Evolutionary conservation across 106 monocot genomes (phyloP), one percentile per base, ranked within the genome.

Genomic region (Narthecium ossifragum): DNA sequence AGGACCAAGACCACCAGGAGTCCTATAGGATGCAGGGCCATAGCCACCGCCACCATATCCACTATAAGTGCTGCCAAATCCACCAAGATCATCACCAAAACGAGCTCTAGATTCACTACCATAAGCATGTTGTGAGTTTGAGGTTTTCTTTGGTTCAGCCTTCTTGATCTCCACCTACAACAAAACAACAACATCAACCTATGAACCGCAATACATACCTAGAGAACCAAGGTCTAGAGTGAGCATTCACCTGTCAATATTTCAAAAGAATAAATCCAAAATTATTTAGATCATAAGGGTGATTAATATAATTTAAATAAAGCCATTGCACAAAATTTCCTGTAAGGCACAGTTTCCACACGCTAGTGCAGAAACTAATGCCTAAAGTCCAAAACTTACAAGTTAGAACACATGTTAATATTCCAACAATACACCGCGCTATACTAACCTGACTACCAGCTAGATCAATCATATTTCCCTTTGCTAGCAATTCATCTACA

Each of bases 81-180:
- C 76, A 69, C 86, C 84, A 59, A 60, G 27, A 53, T 60, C 75
- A 46, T 76, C 43, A 43, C 43, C 43, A 43, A 73, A 38, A 40
- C 74, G 90, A 60, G 53, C 64, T 73, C 90, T 90, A 84, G 53
- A 65, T 52, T 81, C 78, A 50, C 82, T 80, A 83, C 53, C 72
- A 77, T 62, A 92, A 45, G 73, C 69, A 53, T 69, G 55, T 34
- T 74, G 68, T 53, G 75, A 70, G 50, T 75, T 80, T 61, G 76
- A 75, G 46, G 83, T 31, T 81, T 91, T 98, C 87, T 91, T 98
- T 76, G 90, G 96, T 76, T 98, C 90, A 69, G 96, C 96, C 74
- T 84, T 98, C 86, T 98, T 98, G 70, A 98, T 79, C 76, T 98
- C 96, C 72, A 98, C 96, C 96, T 98, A 84, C 80, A 94, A 79